A percentile compares a stretch with the other conserved stretches of the same genome.
Conservation (phyloP, 139 green algal genomes). For the Eudorina sp. region DNA sequence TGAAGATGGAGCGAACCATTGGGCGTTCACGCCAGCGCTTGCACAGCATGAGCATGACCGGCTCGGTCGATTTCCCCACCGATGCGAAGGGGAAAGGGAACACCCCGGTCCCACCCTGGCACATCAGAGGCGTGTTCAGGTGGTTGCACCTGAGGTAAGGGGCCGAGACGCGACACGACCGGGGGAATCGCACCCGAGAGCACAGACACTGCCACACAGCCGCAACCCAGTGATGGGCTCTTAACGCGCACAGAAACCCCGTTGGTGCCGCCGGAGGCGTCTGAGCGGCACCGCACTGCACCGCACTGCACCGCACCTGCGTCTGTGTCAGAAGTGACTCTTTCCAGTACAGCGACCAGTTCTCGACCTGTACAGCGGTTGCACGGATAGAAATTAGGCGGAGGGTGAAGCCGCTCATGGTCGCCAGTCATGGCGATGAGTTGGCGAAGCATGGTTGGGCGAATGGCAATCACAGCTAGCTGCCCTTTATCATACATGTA, state of each 20-base stretch:
- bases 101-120: no score
- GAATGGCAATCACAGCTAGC: no score
- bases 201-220: background rate
- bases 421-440: background rate
- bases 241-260: background rate
- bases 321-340: slow-evolving; percentile 77
- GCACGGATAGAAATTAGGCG: background rate
- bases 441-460: background rate
- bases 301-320: background rate
- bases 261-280: background rate
- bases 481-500: background rate
- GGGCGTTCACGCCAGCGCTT: background rate
- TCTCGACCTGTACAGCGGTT: slow-evolving; percentile 61
- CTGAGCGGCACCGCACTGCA: no score
- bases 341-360: slow-evolving; percentile 93
- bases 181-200: no score
- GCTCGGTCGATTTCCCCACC: background rate
- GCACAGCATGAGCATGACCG: background rate
- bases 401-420: background rate
- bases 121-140: no score
- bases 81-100: no score
- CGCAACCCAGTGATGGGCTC: background rate
- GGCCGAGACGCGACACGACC: background rate
- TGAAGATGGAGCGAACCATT: background rate
- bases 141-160: background rate